Base-by-base conservation (phyloP, 139 green algal species). In the Asterochloris erici region DNA sequence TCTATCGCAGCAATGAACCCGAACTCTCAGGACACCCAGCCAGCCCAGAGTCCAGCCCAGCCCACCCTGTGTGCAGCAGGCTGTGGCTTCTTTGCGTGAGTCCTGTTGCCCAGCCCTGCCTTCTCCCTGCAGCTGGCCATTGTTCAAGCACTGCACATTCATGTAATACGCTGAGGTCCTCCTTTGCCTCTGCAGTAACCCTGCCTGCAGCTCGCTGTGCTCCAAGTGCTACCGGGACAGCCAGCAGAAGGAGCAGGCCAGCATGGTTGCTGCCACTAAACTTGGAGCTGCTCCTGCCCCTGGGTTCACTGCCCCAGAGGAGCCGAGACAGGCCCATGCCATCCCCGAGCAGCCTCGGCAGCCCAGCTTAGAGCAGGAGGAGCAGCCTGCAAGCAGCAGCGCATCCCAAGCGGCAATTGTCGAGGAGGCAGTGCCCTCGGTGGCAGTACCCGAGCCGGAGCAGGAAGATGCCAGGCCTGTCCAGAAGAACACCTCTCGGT, bases 81-180 rank as follows among this genome's bases (percentile, higher is more conserved):
- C 62, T 95, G 92, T 82, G 92, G 92, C 15, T 95, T 95, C 87
- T 95, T 93, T 78, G 82, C 89, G 92, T 95, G 79, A 91, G 90
- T 90, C 15, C 19, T 21, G 17, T 66, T 23, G n/a, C 38, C 38
- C 38, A 10, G 38, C 14, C 21, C 54, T 10, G 24, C 16, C 24
- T 26, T 24, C 23, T 47, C 23, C 63, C 14, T 27, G 14, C 47
- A 11, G 23, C 60, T 47, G 24, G 24, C 38, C 24, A 54, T 54
- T 54, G 38, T 54, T 54, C 6, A 6, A 54, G 38, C 38, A 6
- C 10, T 14, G 23, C 16, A 68, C 60, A 47, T 19, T 64, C 19
- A 63, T 23, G 29, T 2, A 10, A 82, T 64, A 17, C 29, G 70
- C 61, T 70, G 11, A n/a, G 68, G 60, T 64, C 23, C 76, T 69